Evolutionary conservation across 2,329 filamentous ascomycete species (phyloP), one percentile per base, ranked within the genome.

Genomic region (Tolypocladium guangdongense): DNA sequence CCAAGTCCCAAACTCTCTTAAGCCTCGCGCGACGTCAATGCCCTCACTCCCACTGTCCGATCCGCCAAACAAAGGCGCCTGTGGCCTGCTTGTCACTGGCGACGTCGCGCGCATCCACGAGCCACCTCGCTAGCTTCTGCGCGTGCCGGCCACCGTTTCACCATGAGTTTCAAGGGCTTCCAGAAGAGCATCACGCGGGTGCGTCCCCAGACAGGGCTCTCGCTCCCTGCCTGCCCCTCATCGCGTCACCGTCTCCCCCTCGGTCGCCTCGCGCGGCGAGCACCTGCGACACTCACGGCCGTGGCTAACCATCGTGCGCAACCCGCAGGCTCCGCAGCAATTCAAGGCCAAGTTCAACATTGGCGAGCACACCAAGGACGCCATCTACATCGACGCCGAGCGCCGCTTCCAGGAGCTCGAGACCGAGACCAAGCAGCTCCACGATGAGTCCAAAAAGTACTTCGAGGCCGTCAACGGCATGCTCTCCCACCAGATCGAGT

Each of bases 381-480:
- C 89, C 49, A 86, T 99, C 65, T 99, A 96, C 71, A 84, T 88
- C 58, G 93, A 99, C 71, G 89, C 93, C 58, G 93, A 99, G 69
- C 84, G 91, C 57, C 86, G 93, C 49, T 99, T 97, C 68, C 79
- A 90, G 59, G 93, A 99, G 74, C 81, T 99, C 59, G 93, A 99
- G 73, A 86, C 78, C 60, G 91, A 99, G 75, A 97, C 93, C 37
- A 97, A 96, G 78, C 92, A 88, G 71, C 84, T 96, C 33, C 92
- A 97, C 73, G 90, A 96, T 75, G 92, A 97, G 72, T 95, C 90
- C 54, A 88, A 91, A 71, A 96, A 95, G 74, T 99, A 99, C 72
- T 96, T 95, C 64, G 85, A 96, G 52, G 89, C 93, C 67, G 96
- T 99, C 74, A 96, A 97, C 74, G 88, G 87, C 77, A 99, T 99